Percentiles rank a stretch among this genome's conserved stretches.
phyloP scores from a whole-genome alignment of 371 early-diverging fungal genomes.

The Blyttiomyces sp. region DNA sequence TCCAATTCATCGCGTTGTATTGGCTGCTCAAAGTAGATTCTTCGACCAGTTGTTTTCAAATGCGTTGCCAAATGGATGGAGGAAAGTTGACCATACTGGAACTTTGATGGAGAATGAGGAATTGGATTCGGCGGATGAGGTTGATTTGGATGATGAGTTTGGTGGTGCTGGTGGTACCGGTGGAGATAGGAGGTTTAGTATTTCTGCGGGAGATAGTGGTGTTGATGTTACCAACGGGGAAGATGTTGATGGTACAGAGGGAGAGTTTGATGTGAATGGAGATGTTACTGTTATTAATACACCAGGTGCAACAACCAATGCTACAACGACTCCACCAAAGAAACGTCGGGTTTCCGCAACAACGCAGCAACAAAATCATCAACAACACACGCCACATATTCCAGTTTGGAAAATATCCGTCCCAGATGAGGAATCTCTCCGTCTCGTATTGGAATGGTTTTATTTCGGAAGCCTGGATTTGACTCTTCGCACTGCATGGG shows the following conservation, averaged over 20 bases:
- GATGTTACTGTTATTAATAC: neutral
- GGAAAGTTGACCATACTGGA: neutral
- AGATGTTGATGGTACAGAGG: neutral
- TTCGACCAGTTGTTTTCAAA: conserved; percentile 13
- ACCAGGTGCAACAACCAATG: neutral
- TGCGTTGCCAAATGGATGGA: neutral
- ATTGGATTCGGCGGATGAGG: neutral
- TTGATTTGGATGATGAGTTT: neutral
- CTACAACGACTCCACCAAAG: neutral
- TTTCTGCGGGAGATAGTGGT: too few relatives aligned
- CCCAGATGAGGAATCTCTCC: conserved; percentile 2
- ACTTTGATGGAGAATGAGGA: neutral
- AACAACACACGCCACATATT: neutral
- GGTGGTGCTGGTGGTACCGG: neutral
- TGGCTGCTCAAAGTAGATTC: conserved; percentile 13
- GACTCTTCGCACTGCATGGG: neutral
- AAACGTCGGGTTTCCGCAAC: neutral
- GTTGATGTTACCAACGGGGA: too few relatives aligned
- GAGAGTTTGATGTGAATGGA: conserved; percentile 1
- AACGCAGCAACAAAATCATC: neutral
- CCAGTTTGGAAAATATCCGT: neutral
- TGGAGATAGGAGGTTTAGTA: conserved; percentile 1
- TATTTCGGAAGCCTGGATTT: conserved; percentile 13
- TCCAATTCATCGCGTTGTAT: conserved; percentile 21
- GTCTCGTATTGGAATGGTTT: conserved; percentile 21